phyloP scores from a whole-genome alignment of 2,329 filamentous ascomycete species.

The Graphilbum fragrans region DNA sequence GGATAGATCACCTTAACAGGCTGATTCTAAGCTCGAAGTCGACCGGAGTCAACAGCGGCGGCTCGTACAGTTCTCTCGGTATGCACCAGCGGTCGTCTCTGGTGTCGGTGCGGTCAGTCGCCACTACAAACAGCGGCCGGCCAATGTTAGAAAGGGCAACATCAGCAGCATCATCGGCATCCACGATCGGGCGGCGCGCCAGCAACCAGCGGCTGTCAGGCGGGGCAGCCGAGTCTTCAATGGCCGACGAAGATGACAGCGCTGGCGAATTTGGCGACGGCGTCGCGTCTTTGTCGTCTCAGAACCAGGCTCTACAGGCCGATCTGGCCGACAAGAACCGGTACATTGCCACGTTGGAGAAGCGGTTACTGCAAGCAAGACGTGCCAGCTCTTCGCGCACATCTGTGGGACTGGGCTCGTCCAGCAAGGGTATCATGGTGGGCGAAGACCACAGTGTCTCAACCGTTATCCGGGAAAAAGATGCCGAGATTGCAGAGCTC shows the following conservation, averaged over 20 bases:
- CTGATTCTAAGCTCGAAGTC: slow-evolving; percentile 94
- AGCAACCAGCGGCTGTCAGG: slow-evolving; percentile 31
- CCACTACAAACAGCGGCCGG: slow-evolving; percentile 41
- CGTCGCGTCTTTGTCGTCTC: slow-evolving; percentile 66
- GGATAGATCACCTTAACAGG: slow-evolving; percentile 92
- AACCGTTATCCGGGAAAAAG: slow-evolving; percentile 70
- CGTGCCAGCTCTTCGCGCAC: slow-evolving; percentile 81
- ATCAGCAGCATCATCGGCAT: slow-evolving; percentile 54
- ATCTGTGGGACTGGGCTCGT: slow-evolving; percentile 54
- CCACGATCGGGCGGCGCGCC: slow-evolving; percentile 44
- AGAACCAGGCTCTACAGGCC: slow-evolving; percentile 85
- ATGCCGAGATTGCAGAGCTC: slow-evolving; percentile 85
- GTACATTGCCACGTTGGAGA: slow-evolving; percentile 89
- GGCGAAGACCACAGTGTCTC: slow-evolving; percentile 69
- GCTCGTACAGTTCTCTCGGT: slow-evolving; percentile 56
- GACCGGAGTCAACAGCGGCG: slow-evolving; percentile 75
- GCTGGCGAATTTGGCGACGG: slow-evolving; percentile 79
- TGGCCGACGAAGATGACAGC: slow-evolving; percentile 54
- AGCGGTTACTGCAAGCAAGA: slow-evolving; percentile 78
- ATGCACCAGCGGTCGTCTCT: slow-evolving; percentile 57
- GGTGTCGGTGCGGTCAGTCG: slow-evolving; percentile 18
- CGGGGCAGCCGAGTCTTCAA: slow-evolving; percentile 20
- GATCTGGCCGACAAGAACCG: slow-evolving; percentile 94
- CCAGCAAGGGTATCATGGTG: slow-evolving; percentile 51
- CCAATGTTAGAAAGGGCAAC: slow-evolving; percentile 49